phyloP scores from a whole-genome alignment of 1,284 basidiomycete species.

The Fomitopsis palustris region DNA sequence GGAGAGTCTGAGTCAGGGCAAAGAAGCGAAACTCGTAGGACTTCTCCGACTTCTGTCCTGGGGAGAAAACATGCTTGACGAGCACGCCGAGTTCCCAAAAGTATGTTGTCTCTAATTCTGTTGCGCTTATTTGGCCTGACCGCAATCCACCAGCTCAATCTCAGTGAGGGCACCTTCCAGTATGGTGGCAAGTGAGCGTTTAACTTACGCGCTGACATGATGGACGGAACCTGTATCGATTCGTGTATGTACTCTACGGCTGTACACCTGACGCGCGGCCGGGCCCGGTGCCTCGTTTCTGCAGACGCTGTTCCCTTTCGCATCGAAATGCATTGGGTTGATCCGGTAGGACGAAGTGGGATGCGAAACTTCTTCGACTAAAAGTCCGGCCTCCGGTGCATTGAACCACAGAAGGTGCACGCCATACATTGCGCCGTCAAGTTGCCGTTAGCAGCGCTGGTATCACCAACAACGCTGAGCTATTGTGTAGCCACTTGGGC shows the following conservation, averaged over 20 bases:
- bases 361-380: background rate
- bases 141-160: constrained; percentile 20
- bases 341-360: background rate
- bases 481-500: background rate
- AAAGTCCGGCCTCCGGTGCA: background rate
- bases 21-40: constrained; percentile 88
- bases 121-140: background rate
- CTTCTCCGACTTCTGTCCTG: constrained; percentile 83
- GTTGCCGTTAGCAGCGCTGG: background rate
- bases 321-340: background rate
- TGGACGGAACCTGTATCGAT: background rate
- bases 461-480: background rate
- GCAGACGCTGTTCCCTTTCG: background rate
- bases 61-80: constrained; percentile 82
- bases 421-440: background rate
- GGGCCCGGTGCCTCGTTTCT: background rate
- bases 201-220: background rate
- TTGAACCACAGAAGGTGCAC: background rate
- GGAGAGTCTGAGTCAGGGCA: constrained; percentile 87
- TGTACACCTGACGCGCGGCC: background rate
- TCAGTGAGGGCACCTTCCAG: constrained; percentile 26
- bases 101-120: constrained; percentile 31
- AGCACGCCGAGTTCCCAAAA: constrained; percentile 74
- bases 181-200: constrained; percentile 12
- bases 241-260: background rate